Evolutionary conservation across 805 yeast genomes (phyloP), one percentile per base, ranked within the genome.

Genomic region (Cephaloascus albidus): DNA sequence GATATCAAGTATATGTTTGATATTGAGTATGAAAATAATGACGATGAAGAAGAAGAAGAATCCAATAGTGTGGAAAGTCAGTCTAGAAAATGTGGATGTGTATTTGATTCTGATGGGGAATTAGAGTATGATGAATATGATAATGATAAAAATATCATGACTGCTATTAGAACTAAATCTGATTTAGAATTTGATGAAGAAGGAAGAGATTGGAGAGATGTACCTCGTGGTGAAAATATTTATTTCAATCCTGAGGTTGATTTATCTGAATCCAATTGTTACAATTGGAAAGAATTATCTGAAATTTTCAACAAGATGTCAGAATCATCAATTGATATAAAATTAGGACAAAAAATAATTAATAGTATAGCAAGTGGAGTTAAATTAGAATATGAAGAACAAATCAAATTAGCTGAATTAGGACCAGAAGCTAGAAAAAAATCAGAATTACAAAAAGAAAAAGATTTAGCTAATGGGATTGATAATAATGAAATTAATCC

Each of bases 131-230:
- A 58, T 37, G 60, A 32, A 38, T 53, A 31, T 31, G 6, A 8
- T 15, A 16, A 8, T 6, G 10, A 8, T 8, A 6, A 23, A 8
- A 23, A 23, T 12, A 23, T 8, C 28, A 23, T 8, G 10, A 44
- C 51, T 3, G 69, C 72, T 1, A 56, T 61, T 1, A 50, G 73
- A 44, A 53, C 67, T 3, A 52, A 59, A 1, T 45, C 46, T 12
- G 46, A 45, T 3, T 58, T 74, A 31, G 77, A 74, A 37, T 72
- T 75, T 52, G 85, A 78, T 52, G 70, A 73, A 20, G 53, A 65
- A 36, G 86, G 85, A 0, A 62, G 74, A 28, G 88, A 82, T 57
- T 80, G 88, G 85, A 60, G 87, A 48, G 88, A 81, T 54, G 64
- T 79, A 10, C 82, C 85, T 3, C 60, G 87, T 37, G 85, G 76